phyloP scores from a whole-genome alignment of 129 eudicot species.

The Flaveria bidentis region DNA sequence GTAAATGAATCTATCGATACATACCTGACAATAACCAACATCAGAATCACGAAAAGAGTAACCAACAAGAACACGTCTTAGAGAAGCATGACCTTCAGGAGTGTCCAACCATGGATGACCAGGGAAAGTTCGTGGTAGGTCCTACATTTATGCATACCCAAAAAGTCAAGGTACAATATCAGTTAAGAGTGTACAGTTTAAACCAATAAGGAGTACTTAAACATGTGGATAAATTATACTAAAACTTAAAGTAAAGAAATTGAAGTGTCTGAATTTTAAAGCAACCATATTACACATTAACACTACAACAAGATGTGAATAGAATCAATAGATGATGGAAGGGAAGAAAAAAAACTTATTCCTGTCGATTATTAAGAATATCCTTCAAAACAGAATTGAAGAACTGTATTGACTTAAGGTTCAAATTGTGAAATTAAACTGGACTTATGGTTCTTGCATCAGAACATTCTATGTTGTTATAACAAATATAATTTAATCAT shows the following conservation, averaged over 20 bases:
- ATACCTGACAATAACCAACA: constrained; percentile 97
- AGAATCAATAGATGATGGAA: not conserved
- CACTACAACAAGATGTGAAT: not conserved
- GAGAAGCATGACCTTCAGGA: constrained; percentile 91
- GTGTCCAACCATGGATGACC: constrained; percentile 99
- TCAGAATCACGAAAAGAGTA: constrained; percentile 97
- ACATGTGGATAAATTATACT: not conserved
- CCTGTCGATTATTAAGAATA: not conserved
- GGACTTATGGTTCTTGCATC: not conserved
- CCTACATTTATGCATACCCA: constrained; percentile 49
- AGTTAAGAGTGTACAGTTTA: not conserved
- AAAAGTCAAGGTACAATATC: not conserved
- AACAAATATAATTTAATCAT: not conserved
- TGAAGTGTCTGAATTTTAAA: constrained; percentile 9
- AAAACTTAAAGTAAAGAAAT: not conserved
- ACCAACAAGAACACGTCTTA: constrained; percentile 95
- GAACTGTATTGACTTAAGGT: constrained; percentile 8
- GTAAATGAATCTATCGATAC: not conserved
- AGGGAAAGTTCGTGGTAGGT: constrained; percentile 88
- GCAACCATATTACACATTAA: not conserved
- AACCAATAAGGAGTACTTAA: not conserved
- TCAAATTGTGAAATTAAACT: too few species aligned
- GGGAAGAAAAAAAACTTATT: too few species aligned
- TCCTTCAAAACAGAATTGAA: not conserved
- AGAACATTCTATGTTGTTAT: not conserved